Evolutionary conservation across 139 green algal species (phyloP).

Genomic region (Coccomyxa sp.): DNA sequence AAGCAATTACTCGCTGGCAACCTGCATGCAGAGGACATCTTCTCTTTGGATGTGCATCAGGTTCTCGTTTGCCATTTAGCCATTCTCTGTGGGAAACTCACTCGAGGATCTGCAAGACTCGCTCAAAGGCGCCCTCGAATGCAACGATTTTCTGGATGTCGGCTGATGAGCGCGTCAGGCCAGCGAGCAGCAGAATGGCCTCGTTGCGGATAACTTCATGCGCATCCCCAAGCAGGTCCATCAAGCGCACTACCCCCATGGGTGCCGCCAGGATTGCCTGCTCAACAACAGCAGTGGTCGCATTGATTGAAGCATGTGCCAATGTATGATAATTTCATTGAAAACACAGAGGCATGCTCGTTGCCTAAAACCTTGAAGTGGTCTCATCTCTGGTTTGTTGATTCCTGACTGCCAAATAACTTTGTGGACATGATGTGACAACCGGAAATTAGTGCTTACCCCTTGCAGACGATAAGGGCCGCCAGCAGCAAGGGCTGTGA

Average conservation of each 20-base stretch:
- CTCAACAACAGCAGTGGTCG: not conserved
- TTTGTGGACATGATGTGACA: too few relatives aligned
- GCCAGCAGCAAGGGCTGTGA: conserved; percentile 56
- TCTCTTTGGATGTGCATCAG: too few relatives aligned
- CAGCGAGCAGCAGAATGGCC: conserved; percentile 71
- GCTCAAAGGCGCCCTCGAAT: conserved; percentile 88
- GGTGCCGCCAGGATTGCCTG: conserved; percentile 69
- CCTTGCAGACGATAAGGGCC: conserved; percentile 16
- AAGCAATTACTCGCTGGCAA: too few relatives aligned
- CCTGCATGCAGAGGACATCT: not conserved
- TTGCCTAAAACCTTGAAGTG: too few relatives aligned
- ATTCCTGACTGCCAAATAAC: too few relatives aligned
- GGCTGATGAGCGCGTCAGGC: conserved; percentile 52
- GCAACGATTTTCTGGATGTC: conserved; percentile 87
- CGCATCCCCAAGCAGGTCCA: conserved; percentile 76
- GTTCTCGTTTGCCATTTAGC: too few relatives aligned
- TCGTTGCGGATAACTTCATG: conserved; percentile 80
- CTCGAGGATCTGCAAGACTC: conserved; percentile 66
- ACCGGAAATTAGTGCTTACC: not conserved
- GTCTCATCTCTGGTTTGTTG: too few relatives aligned
- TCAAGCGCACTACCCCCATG: conserved; percentile 71
- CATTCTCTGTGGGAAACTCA: conserved; percentile 3
- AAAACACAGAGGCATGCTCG: too few relatives aligned
- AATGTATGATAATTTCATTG: too few relatives aligned
- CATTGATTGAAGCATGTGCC: too few relatives aligned